phyloP scores from a whole-genome alignment of 2,329 filamentous ascomycete genomes.

The Aspergillus ustus region DNA sequence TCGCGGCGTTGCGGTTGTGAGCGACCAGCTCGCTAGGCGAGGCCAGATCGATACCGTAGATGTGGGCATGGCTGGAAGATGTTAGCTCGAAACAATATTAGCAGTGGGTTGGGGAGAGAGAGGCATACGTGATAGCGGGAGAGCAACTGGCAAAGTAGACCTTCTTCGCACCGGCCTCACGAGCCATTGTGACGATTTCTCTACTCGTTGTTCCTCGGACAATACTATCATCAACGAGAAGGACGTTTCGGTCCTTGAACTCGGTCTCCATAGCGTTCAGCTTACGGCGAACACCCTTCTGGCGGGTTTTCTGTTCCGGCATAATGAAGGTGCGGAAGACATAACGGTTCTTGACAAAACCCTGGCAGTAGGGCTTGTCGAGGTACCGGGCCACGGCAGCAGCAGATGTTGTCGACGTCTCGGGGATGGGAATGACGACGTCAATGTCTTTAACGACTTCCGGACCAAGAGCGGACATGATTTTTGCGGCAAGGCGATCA shows the following conservation, averaged over 20 bases:
- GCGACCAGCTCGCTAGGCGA: slow-evolving; percentile 73
- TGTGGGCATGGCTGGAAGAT: slow-evolving; percentile 69
- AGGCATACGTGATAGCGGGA: slow-evolving; percentile 70
- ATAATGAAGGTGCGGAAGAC: slow-evolving; percentile 88
- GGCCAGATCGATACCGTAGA: slow-evolving; percentile 80
- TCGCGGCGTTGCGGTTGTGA: slow-evolving; percentile 64
- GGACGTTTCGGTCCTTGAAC: slow-evolving; percentile 78
- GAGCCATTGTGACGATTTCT: slow-evolving; percentile 82
- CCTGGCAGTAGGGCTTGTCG: slow-evolving; percentile 76
- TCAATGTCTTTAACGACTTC: slow-evolving; percentile 78
- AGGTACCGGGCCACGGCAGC: slow-evolving; percentile 75
- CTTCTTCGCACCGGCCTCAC: slow-evolving; percentile 79
- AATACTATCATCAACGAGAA: slow-evolving; percentile 87
- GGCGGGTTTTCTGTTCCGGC: slow-evolving; percentile 77
- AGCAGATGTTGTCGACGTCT: slow-evolving; percentile 82
- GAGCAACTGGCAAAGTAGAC: slow-evolving; percentile 84
- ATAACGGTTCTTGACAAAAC: slow-evolving; percentile 88
- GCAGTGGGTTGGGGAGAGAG: neutral
- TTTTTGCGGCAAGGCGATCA: slow-evolving; percentile 73
- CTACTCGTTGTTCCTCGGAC: slow-evolving; percentile 82
- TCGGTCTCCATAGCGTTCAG: slow-evolving; percentile 84
- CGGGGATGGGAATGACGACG: slow-evolving; percentile 77
- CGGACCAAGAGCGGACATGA: slow-evolving; percentile 69
- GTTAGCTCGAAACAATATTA: slow-evolving; percentile 13
- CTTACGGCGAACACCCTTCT: slow-evolving; percentile 88